Conservation (phyloP, 805 yeast genomes). For the Ogataea pignaliae region DNA sequence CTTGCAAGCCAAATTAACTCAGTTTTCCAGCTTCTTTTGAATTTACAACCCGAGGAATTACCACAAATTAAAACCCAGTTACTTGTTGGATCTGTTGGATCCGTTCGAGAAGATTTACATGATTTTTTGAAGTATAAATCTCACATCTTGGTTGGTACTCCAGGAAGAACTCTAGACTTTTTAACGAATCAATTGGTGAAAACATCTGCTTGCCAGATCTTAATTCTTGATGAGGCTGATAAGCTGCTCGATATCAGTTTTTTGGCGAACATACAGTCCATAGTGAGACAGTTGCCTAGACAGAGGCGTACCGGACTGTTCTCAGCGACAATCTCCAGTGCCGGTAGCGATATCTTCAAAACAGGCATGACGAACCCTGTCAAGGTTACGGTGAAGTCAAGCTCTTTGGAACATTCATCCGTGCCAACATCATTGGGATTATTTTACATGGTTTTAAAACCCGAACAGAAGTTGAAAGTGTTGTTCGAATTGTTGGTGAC, state of each 20-base stretch:
- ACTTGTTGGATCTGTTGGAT: conserved; percentile 58
- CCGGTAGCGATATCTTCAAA: conserved; percentile 72
- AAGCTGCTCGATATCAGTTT: conserved; percentile 77
- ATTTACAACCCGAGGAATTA: conserved; percentile 47
- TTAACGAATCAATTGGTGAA: conserved; percentile 54
- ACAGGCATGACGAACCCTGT: conserved; percentile 95
- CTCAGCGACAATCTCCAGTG: conserved; percentile 87
- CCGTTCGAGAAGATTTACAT: conserved; percentile 69
- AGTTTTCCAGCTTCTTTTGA: conserved; percentile 59
- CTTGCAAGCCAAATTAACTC: conserved; percentile 63
- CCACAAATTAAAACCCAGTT: conserved; percentile 48
- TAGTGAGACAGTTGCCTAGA: conserved; percentile 70
- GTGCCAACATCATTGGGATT: conserved; percentile 65
- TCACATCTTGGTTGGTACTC: conserved; percentile 83
- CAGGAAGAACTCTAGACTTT: conserved; percentile 83
- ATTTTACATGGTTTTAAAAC: conserved; percentile 53
- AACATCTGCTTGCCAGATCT: conserved; percentile 61
- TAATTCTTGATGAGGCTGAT: conserved; percentile 92
- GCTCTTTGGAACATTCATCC: conserved; percentile 32
- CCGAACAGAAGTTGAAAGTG: conserved; percentile 56
- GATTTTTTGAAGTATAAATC: conserved; percentile 51
- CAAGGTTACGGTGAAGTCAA: conserved; percentile 68
- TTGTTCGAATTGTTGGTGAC: conserved; percentile 50
- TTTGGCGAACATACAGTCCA: conserved; percentile 59
- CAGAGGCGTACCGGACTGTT: conserved; percentile 92